These are phyloP conservation scores for Amphichorda felina DNA, from an alignment of 2,329 filamentous ascomycete genomes.

Conservation along the genomic window DNA sequence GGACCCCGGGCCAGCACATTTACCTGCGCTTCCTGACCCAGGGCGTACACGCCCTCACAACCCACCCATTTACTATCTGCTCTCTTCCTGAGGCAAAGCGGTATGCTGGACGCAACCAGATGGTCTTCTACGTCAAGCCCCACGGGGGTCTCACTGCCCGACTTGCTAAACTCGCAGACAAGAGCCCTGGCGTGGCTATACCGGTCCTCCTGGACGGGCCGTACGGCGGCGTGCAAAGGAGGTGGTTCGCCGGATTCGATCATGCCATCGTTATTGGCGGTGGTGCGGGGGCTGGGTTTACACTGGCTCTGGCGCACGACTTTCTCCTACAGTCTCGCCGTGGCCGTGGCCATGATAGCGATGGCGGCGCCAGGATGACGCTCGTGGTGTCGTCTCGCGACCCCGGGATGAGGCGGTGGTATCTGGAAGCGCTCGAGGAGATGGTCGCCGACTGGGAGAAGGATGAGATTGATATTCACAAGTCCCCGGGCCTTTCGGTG, in stretches of 20 bases:
- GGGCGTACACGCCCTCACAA: slow-evolving; percentile 29
- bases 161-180: slow-evolving; percentile 24
- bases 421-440: slow-evolving; percentile 2
- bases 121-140: slow-evolving; percentile 41
- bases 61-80: slow-evolving; percentile 21
- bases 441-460: not conserved
- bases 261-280: slow-evolving; percentile 36
- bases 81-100: slow-evolving; percentile 19
- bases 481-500: not conserved
- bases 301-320: slow-evolving; percentile 33
- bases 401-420: slow-evolving; percentile 4
- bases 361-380: slow-evolving; percentile 3
- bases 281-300: slow-evolving; percentile 43
- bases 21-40: slow-evolving; percentile 46
- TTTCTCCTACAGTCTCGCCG: slow-evolving; percentile 4
- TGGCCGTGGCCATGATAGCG: not conserved
- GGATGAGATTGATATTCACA: not conserved
- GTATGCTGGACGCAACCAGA: slow-evolving; percentile 14
- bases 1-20: slow-evolving; percentile 41
- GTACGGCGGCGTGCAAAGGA: slow-evolving; percentile 36
- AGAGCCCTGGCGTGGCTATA: slow-evolving; percentile 21
- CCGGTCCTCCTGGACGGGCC: slow-evolving; percentile 44
- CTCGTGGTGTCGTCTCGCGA: slow-evolving; percentile 4
- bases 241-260: slow-evolving; percentile 25
- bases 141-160: slow-evolving; percentile 35